These are phyloP conservation scores for Knoxdaviesia proteae DNA, from an alignment of 2,329 filamentous ascomycete species.

Conservation along the genomic window DNA sequence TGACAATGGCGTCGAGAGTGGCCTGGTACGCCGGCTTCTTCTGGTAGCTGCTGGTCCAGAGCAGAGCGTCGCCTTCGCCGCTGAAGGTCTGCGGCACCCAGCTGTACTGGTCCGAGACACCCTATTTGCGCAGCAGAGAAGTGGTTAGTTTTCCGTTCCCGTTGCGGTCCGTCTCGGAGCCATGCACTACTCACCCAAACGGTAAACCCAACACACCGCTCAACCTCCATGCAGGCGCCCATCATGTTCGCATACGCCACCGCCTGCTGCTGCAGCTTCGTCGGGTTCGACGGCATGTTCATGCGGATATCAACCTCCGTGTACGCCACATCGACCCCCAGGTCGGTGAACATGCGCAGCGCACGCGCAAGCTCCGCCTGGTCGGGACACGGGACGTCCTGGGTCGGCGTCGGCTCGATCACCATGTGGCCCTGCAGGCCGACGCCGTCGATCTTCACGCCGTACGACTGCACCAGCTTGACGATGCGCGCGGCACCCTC, in stretches of 20 bases:
- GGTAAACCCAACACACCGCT: constrained; percentile 1
- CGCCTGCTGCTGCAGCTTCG: constrained; percentile 19
- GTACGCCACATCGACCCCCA: constrained; percentile 26
- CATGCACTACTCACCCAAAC: background rate
- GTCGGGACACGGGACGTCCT: constrained; percentile 12
- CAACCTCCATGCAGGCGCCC: constrained; percentile 9
- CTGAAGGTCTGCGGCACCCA: constrained; percentile 3
- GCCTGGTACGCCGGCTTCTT: constrained; percentile 8
- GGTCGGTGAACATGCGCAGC: constrained; percentile 18
- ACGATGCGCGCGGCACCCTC: constrained; percentile 14
- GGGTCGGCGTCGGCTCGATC: constrained; percentile 15
- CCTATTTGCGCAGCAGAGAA: background rate
- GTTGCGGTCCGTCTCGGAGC: no score
- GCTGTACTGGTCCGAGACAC: constrained; percentile 2
- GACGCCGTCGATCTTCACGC: constrained; percentile 27
- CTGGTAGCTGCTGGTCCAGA: constrained; percentile 7
- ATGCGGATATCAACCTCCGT: constrained; percentile 31
- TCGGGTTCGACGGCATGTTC: constrained; percentile 15
- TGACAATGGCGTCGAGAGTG: constrained; percentile 4
- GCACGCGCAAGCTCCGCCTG: constrained; percentile 11
- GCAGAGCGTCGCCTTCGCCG: constrained; percentile 4
- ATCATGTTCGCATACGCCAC: constrained; percentile 15
- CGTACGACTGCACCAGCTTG: constrained; percentile 12
- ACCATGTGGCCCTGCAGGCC: constrained; percentile 29
- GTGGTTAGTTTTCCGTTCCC: no score